Evolutionary conservation across 2,329 filamentous ascomycete genomes (phyloP), one percentile per base, ranked within the genome.

Genomic region (Paecilomyces niveus): DNA sequence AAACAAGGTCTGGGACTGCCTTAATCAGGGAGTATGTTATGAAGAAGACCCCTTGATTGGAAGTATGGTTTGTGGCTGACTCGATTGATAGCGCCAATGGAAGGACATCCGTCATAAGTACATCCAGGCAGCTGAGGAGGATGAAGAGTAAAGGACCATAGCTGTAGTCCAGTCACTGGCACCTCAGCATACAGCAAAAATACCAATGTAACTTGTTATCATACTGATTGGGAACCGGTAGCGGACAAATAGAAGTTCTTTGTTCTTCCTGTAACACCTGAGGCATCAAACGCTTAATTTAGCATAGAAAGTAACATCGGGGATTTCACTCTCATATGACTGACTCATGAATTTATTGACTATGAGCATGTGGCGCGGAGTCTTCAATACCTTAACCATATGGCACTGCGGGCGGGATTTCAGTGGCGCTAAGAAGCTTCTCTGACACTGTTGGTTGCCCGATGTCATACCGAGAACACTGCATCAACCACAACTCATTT

Each of bases 41-140:
- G 13, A n/a, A 9, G n/a, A 56, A 31, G 33, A 31, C 52, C 24
- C 15, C 39, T 13, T 54, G 31, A 57, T 8, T 45, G 4, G 39
- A 45, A 21, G 15, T 7, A 21, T 18, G 15, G 39, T 21, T 45
- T 45, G 18, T 64, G 54, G 64, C 63, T 60, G 35, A 54, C 21
- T 55, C 53, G 45, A 22, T 15, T 10, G 59, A 68, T 72, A 97
- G 93, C 91, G 93, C 72, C 93, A 97, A 95, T 97, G 94, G 94
- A 97, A 97, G 85, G 94, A 99, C 77, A 97, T 99, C 82, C 93
- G 95, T 81, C 81, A 87, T 77, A 88, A 84, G 78, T 99, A 96
- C 78, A 77, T 96, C 70, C 79, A 89, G 78, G 82, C 82, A 60
- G 84, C 81, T 58, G 87, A 89, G 65, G 84, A 87, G 63, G 86